Base-by-base conservation (phyloP, 2,329 filamentous ascomycete species). In the Leptographium flavum region DNA sequence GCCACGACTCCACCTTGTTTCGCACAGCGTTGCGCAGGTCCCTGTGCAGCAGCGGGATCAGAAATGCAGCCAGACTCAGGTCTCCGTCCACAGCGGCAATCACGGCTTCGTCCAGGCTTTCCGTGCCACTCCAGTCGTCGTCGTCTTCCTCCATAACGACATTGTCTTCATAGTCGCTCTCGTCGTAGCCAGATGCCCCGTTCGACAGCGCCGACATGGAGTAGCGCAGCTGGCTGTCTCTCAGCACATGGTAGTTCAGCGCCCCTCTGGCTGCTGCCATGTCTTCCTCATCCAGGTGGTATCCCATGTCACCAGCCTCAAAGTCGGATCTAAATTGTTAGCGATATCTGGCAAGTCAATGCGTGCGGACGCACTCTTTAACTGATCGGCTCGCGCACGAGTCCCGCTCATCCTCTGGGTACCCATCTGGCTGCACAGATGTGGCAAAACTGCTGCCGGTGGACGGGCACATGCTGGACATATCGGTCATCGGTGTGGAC, bases 1-100 rank as follows among this genome's bases (percentile, higher is more conserved):
- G 54, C 55, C 55, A 57, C 4, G 47, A 49, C 23, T 56, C 53
- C 2, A 57, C 50, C 43, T 57, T 57, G 35, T 43, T 49, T 27
- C 50, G 45, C 3, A 53, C 39, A 2, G 50, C 45, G 11, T 50
- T 45, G 11, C 46, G 52, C 33, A 54, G 41, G 23, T 54, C 47
- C 11, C 45, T 45, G 42, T 57, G 52, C 5, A 56, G 38, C 9
- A 53, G 35, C 1, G 55, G 55, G 19, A 56, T 54, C 25, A 57
- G 42, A 36, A 45, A 51, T 0, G 53, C 54, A 1, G 55, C 55
- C 2, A 57, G 50, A 5, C 43, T 46, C 14, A 55, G 42, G 23
- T 57, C 51, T 4, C 53, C 52, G 23, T 53, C 50, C 7, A 56
- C 49, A 0, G 52, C 54, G 2, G 51, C 50, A 37, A 56, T 52